Conservation (phyloP, 2,329 filamentous ascomycete genomes). For the Aschersonia sp. region DNA sequence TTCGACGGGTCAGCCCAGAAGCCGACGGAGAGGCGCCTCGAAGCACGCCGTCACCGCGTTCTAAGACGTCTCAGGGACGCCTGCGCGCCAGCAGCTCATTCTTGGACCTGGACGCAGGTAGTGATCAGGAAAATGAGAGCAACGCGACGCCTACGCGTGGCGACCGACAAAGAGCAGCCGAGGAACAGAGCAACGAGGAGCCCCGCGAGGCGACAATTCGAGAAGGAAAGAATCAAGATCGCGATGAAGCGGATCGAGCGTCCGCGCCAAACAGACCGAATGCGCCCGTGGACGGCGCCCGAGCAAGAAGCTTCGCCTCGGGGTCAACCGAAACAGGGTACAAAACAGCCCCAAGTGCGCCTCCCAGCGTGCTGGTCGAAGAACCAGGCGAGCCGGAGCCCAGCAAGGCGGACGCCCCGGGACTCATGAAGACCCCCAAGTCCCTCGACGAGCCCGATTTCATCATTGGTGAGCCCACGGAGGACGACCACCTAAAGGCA, state of each 20-base stretch:
- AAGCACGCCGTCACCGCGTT: slow-evolving; percentile 19
- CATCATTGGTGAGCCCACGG: slow-evolving; percentile 41
- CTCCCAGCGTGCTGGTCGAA: slow-evolving; percentile 31
- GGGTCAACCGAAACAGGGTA: slow-evolving; percentile 23
- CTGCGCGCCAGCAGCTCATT: slow-evolving; percentile 29
- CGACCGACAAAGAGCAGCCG: slow-evolving; percentile 1
- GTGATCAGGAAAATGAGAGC: slow-evolving; percentile 29
- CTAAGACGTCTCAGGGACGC: slow-evolving; percentile 14
- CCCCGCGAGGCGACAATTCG: slow-evolving; percentile 15
- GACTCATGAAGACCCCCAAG: slow-evolving; percentile 19
- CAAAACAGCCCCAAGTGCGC: slow-evolving; percentile 30
- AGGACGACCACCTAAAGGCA: slow-evolving; percentile 64
- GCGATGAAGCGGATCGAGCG: slow-evolving; percentile 8
- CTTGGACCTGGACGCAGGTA: slow-evolving; percentile 31
- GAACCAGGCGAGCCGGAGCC: slow-evolving; percentile 21
- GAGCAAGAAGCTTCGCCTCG: slow-evolving; percentile 19
- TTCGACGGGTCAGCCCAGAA: slow-evolving; percentile 44
- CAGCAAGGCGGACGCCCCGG: slow-evolving; percentile 16
- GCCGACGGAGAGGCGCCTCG: slow-evolving; percentile 15
- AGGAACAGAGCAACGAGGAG: slow-evolving; percentile 2
- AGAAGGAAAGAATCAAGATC: slow-evolving; percentile 10
- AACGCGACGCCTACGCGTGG: slow-evolving; percentile 1
- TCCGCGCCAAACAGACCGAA: slow-evolving; percentile 11
- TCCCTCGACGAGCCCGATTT: slow-evolving; percentile 44
- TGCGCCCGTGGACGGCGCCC: slow-evolving; percentile 25